These are phyloP conservation scores for Dendrobium chrysotoxum DNA, from an alignment of 106 monocot species.

Conservation along the genomic window DNA sequence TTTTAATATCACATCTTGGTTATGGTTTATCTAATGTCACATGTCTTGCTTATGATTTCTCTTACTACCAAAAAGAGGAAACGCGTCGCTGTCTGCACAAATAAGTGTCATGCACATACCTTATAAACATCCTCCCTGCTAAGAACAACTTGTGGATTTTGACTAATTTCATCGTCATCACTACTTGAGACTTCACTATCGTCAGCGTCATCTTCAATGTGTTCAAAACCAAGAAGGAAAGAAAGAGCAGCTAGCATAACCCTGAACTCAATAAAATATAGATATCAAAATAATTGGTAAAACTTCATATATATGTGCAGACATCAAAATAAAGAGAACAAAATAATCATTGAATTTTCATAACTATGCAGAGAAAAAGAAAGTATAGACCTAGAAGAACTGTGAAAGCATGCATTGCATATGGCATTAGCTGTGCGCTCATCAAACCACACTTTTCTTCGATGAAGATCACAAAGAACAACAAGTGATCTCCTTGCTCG, in stretches of 20 bases:
- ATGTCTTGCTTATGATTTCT: neutral
- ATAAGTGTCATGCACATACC: slow-evolving; percentile 29
- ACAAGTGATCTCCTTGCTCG: slow-evolving; percentile 71
- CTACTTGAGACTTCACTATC: slow-evolving; percentile 64
- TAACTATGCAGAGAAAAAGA: neutral
- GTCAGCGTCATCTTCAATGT: slow-evolving; percentile 36
- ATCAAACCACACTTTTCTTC: slow-evolving; percentile 94
- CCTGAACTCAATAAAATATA: slow-evolving; percentile 35
- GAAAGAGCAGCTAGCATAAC: slow-evolving; percentile 78
- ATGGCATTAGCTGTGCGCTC: slow-evolving; percentile 91
- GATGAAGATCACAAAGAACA: slow-evolving; percentile 87
- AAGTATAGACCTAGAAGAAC: slow-evolving; percentile 55
- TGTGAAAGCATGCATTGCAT: slow-evolving; percentile 80
- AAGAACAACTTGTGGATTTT: slow-evolving; percentile 51
- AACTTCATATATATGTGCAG: neutral
- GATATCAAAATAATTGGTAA: neutral
- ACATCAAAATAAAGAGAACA: neutral
- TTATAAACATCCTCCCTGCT: slow-evolving; percentile 83
- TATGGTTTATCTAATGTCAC: neutral
- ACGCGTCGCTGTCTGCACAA: no score
- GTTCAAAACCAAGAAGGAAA: slow-evolving; percentile 83
- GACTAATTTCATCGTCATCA: slow-evolving; percentile 53
- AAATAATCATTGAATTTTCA: neutral
- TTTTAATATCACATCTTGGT: neutral
- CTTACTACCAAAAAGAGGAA: neutral